Evolutionary conservation across 169 alveolate species (phyloP), one percentile per base, ranked within the genome.

Genomic region (Eimeria necatrix): DNA sequence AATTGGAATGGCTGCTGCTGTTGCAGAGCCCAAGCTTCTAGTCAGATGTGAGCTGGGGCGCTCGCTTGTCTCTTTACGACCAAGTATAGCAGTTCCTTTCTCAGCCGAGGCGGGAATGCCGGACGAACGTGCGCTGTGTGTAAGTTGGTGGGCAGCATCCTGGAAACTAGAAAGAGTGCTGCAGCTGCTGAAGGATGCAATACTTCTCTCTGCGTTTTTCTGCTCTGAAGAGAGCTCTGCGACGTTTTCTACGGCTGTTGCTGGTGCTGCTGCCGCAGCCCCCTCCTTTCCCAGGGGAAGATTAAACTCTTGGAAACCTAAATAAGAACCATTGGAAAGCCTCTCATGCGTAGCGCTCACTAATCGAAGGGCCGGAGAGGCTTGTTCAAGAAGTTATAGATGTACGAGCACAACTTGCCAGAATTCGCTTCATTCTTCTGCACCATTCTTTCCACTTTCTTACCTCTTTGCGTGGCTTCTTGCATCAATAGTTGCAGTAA

Each of bases 91-190:
- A 4, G 60, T 20, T 60, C 48, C 48, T 20, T 18, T 12, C 48
- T 85, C 64, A 18, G 48, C 92, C 10, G 78, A 59, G 49, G 48
- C 60, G 61, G 26, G 48, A 56, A 46, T 48, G 49, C 60, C 92
- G 12, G 92, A 85, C 24, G 90, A n/a, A 53, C 64, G 9, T 7
- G 6, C 22, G 80, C 71, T 60, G 49, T 2, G 61, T 14, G 70
- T 48, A 24, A 51, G 74, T 22, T n/a, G 41, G 41, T 32, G 73
- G 32, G 59, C 41, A 48, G 32, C 53, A 14, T 20, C 53, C 32
- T 53, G 90, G 73, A 81, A 16, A 46, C 92, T 85, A 12, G 73
- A 32, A 24, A 85, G 92, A 16, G 92, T 85, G 92, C 92, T 85
- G 81, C 80, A 85, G 80, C 81, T 85, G 46, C 80, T 85, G 46